These are phyloP conservation scores for Cryptococcus sp. DNA, from an alignment of 1,284 basidiomycete genomes.

Conservation along the genomic window DNA sequence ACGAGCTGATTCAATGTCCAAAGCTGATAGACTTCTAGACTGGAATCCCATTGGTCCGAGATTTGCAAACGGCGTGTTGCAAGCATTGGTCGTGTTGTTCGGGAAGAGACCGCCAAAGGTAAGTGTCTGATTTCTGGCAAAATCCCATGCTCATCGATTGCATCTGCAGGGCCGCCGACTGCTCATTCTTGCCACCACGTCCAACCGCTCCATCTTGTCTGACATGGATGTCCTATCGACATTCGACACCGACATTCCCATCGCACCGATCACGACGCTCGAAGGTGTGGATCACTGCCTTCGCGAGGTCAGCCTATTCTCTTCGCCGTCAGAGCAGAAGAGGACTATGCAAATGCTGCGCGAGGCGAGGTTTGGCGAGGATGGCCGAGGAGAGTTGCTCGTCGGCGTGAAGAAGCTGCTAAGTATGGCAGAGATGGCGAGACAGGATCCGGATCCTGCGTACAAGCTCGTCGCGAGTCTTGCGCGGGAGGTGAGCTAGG, in stretches of 20 bases:
- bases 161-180: conserved; percentile 75
- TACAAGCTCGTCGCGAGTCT: conserved; percentile 71
- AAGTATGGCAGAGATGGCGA: conserved; percentile 92
- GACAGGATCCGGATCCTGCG: conserved; percentile 84
- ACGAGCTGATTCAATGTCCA: too few relatives aligned
- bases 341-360: conserved; percentile 68
- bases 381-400: conserved; percentile 60
- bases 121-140: conserved; percentile 18
- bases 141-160: neutral
- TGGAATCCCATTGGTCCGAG: conserved; percentile 98
- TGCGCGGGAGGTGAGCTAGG: conserved; percentile 53
- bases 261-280: conserved; percentile 78
- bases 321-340: conserved; percentile 61
- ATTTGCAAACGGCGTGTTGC: conserved; percentile 93
- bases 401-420: conserved; percentile 95
- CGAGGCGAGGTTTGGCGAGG: conserved; percentile 71
- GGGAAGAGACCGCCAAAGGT: conserved; percentile 91
- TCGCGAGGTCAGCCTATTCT: conserved; percentile 80
- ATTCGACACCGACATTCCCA: conserved; percentile 86
- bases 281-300: conserved; percentile 74
- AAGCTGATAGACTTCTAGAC: conserved; percentile 58
- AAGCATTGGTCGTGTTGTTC: conserved; percentile 86
- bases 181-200: conserved; percentile 89
- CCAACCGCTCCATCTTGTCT: conserved; percentile 79
- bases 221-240: conserved; percentile 87